Conservation (phyloP, 257 asterid genomes). For the Solanum ossicruentum region DNA sequence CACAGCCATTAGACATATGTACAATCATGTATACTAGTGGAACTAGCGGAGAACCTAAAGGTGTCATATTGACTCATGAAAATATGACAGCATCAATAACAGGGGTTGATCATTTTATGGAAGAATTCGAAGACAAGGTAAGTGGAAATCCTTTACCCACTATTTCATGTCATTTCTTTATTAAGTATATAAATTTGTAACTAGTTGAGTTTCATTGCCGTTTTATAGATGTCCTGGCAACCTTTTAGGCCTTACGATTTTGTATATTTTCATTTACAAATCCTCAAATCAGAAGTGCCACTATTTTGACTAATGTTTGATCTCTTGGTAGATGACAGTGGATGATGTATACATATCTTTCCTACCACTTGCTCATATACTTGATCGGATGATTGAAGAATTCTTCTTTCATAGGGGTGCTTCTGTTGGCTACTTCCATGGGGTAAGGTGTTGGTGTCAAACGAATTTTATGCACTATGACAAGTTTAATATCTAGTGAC, state of each 20-base stretch:
- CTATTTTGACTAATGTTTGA: background rate
- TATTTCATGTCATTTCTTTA: background rate
- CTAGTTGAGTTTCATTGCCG: background rate
- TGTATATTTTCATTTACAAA: background rate
- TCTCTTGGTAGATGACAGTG: constrained; percentile 58
- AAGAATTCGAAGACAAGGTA: constrained; percentile 87
- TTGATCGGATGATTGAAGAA: constrained; percentile 97
- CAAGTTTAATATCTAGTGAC: background rate
- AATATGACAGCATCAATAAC: constrained; percentile 42
- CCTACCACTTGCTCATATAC: constrained; percentile 96
- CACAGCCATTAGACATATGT: constrained; percentile 42
- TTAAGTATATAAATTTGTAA: background rate
- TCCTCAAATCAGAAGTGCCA: background rate
- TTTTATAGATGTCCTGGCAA: background rate
- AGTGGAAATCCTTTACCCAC: background rate
- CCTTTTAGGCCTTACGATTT: background rate
- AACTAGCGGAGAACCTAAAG: constrained; percentile 94
- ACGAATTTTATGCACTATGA: background rate
- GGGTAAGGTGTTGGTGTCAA: constrained; percentile 32
- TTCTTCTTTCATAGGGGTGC: constrained; percentile 96
- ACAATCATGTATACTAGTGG: constrained; percentile 98
- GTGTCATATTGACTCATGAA: constrained; percentile 86
- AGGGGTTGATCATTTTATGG: constrained; percentile 85
- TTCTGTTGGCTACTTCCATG: constrained; percentile 92
- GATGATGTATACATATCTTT: constrained; percentile 94